phyloP scores from a whole-genome alignment of 1,284 basidiomycete genomes.

The Apiotrichum laibachii region DNA sequence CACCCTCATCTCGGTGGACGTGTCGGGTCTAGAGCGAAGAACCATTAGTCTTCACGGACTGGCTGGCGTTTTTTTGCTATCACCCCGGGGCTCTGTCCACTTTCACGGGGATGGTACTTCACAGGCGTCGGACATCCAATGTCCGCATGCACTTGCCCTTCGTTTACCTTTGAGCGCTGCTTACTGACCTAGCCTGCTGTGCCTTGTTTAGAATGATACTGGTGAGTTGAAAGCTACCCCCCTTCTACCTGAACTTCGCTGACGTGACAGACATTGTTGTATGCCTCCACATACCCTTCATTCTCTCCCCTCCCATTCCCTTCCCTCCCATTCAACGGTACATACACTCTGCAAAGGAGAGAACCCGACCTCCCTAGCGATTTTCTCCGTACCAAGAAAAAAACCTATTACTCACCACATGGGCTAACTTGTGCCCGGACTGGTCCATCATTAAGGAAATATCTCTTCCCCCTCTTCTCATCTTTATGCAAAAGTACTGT shows the following conservation, averaged over 20 bases:
- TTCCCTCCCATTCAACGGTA: conserved; percentile 12
- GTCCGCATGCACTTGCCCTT: conserved; percentile 10
- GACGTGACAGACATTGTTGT: conserved; percentile 1
- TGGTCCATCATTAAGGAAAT: conserved; percentile 12
- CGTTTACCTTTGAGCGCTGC: not conserved
- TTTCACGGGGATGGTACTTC: conserved; percentile 25
- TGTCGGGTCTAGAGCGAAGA: conserved; percentile 26
- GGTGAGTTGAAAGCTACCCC: conserved; percentile 1
- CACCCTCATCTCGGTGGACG: conserved; percentile 26
- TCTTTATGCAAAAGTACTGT: not conserved
- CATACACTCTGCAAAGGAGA: conserved; percentile 26
- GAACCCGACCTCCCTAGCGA: conserved; percentile 21
- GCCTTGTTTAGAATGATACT: not conserved
- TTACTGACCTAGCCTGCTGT: not conserved
- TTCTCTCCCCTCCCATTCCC: not conserved
- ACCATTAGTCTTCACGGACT: conserved; percentile 10
- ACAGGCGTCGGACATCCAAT: conserved; percentile 25
- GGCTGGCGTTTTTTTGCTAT: conserved; percentile 26
- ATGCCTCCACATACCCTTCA: not conserved
- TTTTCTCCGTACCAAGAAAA: conserved; percentile 26
- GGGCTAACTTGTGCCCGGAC: conserved; percentile 13
- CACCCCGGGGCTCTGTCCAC: conserved; percentile 17
- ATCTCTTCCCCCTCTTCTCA: not conserved
- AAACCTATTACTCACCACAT: conserved; percentile 23
- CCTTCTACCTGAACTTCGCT: not conserved